Conservation (phyloP, 306 rosid genomes). For the Inga leiocalycina region DNA sequence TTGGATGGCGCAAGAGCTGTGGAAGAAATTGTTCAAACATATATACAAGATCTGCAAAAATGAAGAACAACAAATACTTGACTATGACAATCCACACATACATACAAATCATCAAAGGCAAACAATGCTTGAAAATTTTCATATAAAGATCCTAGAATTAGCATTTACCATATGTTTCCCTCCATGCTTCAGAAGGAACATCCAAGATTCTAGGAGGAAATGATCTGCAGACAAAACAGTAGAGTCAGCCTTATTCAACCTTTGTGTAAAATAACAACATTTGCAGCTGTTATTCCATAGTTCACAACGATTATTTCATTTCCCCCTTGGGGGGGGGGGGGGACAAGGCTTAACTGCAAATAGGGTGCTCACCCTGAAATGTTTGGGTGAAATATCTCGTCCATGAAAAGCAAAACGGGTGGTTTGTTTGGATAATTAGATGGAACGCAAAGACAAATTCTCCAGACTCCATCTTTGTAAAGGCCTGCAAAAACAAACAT, state of each 20-base stretch:
- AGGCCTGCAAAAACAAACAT: neutral
- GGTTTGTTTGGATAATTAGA: conserved; percentile 67
- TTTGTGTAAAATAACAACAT: too few relatives aligned
- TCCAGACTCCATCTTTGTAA: conserved; percentile 70
- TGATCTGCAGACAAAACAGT: neutral
- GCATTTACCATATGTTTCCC: neutral
- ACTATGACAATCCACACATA: neutral
- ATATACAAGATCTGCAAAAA: conserved; percentile 70
- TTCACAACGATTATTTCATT: too few relatives aligned
- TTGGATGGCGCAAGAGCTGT: conserved; percentile 91
- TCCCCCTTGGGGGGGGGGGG: too few relatives aligned
- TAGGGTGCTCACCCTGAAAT: too few relatives aligned
- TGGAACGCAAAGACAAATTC: conserved; percentile 63
- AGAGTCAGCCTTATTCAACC: neutral
- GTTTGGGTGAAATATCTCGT: too few relatives aligned
- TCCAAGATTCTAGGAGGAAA: neutral
- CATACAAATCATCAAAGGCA: neutral
- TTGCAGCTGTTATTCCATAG: neutral
- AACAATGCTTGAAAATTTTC: neutral
- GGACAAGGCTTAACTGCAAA: too few relatives aligned
- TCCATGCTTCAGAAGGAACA: neutral
- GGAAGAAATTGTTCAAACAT: conserved; percentile 95
- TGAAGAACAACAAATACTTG: conserved; percentile 10
- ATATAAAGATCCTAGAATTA: too few relatives aligned
- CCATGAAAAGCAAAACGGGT: conserved; percentile 55